Conservation (phyloP, 129 eudicot species). For the carrot (Daucus carota) region DNA sequence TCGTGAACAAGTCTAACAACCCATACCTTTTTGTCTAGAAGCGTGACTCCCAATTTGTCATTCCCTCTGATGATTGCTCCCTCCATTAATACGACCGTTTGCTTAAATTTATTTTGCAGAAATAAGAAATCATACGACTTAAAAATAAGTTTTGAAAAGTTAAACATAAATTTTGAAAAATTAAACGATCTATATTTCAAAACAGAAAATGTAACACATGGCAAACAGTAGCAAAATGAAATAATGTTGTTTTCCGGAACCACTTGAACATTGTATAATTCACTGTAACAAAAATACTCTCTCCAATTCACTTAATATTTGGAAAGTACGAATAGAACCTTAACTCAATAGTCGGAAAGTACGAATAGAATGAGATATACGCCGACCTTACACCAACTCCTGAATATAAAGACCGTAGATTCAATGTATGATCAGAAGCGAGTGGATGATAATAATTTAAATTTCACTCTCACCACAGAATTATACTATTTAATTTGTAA, state of each 20-base stretch:
- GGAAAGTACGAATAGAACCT: background rate
- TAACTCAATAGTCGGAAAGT: background rate
- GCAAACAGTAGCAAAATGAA: no score
- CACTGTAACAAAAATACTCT: background rate
- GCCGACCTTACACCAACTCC: background rate
- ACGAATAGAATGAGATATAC: background rate
- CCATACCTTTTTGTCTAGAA: background rate
- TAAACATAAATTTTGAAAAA: no score
- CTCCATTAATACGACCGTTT: no score
- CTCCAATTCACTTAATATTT: background rate
- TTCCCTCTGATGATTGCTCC: background rate
- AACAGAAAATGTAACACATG: no score
- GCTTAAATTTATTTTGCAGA: no score
- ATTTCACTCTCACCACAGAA: background rate
- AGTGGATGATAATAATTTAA: background rate
- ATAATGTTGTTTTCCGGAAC: background rate
- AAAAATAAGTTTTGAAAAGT: no score
- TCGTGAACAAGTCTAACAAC: background rate
- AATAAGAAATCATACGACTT: no score
- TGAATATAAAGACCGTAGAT: background rate
- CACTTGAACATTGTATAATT: background rate
- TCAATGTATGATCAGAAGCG: no score
- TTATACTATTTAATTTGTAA: slow-evolving; percentile 2
- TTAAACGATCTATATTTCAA: no score
- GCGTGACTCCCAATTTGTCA: background rate